phyloP scores from a whole-genome alignment of 1,284 basidiomycete genomes.

The Leucoagaricus sp. region DNA sequence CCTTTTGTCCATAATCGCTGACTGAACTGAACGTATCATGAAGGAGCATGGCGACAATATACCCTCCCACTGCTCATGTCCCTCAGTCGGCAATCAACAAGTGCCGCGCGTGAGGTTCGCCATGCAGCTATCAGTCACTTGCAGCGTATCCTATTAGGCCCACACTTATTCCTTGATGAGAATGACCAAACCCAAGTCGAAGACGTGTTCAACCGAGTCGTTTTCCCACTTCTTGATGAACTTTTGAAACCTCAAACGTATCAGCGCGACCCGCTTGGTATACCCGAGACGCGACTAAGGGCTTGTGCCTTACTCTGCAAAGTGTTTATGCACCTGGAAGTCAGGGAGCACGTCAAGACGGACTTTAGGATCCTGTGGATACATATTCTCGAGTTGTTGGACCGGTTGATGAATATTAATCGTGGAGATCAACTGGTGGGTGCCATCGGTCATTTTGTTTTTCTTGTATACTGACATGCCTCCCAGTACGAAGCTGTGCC shows the following conservation, averaged over 20 bases:
- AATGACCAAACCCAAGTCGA: slow-evolving; percentile 66
- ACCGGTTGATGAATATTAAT: slow-evolving; percentile 86
- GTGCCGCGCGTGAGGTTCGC: slow-evolving; percentile 83
- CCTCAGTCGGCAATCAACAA: slow-evolving; percentile 84
- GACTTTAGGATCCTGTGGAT: slow-evolving; percentile 87
- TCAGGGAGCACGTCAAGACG: slow-evolving; percentile 67
- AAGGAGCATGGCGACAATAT: slow-evolving; percentile 69
- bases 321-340: slow-evolving; percentile 91
- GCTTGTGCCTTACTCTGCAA: slow-evolving; percentile 92
- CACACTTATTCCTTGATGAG: slow-evolving; percentile 64
- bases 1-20: slow-evolving; percentile 30
- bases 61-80: slow-evolving; percentile 81
- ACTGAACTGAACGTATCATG: slow-evolving; percentile 26
- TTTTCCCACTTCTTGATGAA: slow-evolving; percentile 94
- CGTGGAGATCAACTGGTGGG: slow-evolving; percentile 85
- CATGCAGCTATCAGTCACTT: slow-evolving; percentile 84
- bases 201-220: slow-evolving; percentile 85
- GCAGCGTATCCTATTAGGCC: slow-evolving; percentile 86
- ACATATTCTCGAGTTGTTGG: slow-evolving; percentile 88
- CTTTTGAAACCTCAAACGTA: slow-evolving; percentile 85
- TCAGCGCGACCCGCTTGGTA: slow-evolving; percentile 79
- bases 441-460: slow-evolving; percentile 19
- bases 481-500: slow-evolving; percentile 88
- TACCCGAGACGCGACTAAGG: slow-evolving; percentile 88
- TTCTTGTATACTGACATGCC: slow-evolving; percentile 14